Evolutionary conservation across 2,329 filamentous ascomycete genomes (phyloP).

Genomic region (Coniochaeta sp.): DNA sequence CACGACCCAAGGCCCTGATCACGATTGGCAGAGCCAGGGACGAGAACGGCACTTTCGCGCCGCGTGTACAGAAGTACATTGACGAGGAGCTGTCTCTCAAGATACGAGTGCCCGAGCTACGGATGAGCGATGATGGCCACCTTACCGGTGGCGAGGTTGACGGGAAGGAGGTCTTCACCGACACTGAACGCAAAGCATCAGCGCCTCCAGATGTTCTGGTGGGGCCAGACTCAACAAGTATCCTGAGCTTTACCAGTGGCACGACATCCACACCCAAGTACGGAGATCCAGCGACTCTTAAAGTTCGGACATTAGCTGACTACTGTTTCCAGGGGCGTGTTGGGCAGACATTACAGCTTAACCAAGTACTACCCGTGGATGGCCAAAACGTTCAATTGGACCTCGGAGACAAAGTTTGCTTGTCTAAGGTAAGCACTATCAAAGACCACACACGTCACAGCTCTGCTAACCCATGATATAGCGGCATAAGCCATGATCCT

Average conservation of each 20-base stretch:
- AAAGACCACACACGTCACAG: too few relatives aligned
- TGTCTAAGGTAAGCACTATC: slow-evolving; percentile 41
- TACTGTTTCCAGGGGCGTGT: slow-evolving; percentile 51
- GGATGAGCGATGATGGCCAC: slow-evolving; percentile 61
- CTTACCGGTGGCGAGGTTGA: slow-evolving; percentile 61
- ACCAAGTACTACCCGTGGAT: slow-evolving; percentile 92
- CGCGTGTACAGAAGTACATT: slow-evolving; percentile 55
- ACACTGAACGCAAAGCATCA: not conserved
- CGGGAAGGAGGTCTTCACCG: slow-evolving; percentile 57
- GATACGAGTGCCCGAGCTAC: slow-evolving; percentile 66
- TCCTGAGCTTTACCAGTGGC: slow-evolving; percentile 67
- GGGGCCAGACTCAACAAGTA: slow-evolving; percentile 78
- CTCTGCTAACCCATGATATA: slow-evolving; percentile 19
- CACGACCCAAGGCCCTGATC: slow-evolving; percentile 61
- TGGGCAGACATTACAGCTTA: slow-evolving; percentile 78
- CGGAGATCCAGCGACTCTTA: slow-evolving; percentile 1
- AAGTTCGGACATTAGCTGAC: not conserved
- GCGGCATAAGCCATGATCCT: slow-evolving; percentile 73
- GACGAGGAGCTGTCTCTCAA: slow-evolving; percentile 64
- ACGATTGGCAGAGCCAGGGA: slow-evolving; percentile 63
- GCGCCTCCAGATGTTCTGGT: slow-evolving; percentile 54
- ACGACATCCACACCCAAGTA: slow-evolving; percentile 4
- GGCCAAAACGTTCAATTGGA: slow-evolving; percentile 72
- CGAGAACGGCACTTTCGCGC: slow-evolving; percentile 51
- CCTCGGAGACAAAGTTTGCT: slow-evolving; percentile 67